These are phyloP conservation scores for Dillenia suffruticosa DNA, from an alignment of 164 flowering plant genomes.

Conservation along the genomic window DNA sequence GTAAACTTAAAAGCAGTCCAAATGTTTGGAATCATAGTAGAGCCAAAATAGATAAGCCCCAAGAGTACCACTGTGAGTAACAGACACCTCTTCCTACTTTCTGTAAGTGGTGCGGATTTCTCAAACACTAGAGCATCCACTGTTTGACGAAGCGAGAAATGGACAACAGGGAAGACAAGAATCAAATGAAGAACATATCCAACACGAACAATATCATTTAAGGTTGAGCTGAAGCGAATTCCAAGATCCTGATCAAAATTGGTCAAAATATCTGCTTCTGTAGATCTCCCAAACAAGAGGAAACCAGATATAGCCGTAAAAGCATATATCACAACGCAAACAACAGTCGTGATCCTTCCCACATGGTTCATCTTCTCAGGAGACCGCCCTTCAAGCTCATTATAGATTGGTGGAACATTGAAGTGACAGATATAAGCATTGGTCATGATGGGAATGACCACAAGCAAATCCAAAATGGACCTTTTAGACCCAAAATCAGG, in stretches of 20 bases:
- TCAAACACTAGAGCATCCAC: constrained; percentile 69
- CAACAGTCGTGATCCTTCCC: constrained; percentile 70
- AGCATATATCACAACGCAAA: constrained; percentile 72
- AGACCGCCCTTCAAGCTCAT: constrained; percentile 82
- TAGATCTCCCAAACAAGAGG: constrained; percentile 74
- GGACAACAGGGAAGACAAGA: constrained; percentile 93
- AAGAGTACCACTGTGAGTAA: constrained; percentile 55
- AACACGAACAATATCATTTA: constrained; percentile 75
- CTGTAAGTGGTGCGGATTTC: constrained; percentile 57
- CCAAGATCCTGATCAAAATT: constrained; percentile 91
- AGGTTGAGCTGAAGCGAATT: constrained; percentile 60
- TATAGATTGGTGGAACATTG: constrained; percentile 93
- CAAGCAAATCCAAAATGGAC: constrained; percentile 82
- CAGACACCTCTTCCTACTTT: constrained; percentile 77
- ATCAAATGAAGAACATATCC: constrained; percentile 87
- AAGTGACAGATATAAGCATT: constrained; percentile 94
- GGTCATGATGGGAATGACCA: constrained; percentile 92
- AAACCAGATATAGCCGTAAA: constrained; percentile 77
- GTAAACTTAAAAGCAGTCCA: constrained; percentile 99
- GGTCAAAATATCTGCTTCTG: constrained; percentile 83
- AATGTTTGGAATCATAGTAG: constrained; percentile 88
- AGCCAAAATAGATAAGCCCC: constrained; percentile 60
- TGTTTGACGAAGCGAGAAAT: constrained; percentile 91
- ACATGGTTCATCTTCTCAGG: constrained; percentile 86
- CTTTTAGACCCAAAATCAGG: constrained; percentile 79